Evolutionary conservation across 2,329 filamentous ascomycete genomes (phyloP).

Genomic region (Talaromyces piceae): DNA sequence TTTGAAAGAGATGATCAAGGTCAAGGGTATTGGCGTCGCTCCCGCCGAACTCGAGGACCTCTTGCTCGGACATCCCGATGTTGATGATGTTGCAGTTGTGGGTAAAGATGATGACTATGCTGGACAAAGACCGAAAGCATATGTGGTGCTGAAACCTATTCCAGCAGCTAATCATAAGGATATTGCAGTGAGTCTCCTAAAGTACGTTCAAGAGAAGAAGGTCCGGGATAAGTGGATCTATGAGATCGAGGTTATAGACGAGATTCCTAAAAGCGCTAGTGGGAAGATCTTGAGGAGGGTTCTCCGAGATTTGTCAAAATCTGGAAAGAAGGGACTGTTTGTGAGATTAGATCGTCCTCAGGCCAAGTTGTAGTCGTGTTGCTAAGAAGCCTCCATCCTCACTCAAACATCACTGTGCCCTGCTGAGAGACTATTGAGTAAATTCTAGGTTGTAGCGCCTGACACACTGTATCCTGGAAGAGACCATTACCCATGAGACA

Average conservation of each 20-base stretch:
- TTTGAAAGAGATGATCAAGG: slow-evolving; percentile 61
- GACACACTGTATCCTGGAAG: too few relatives aligned
- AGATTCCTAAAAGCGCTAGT: slow-evolving; percentile 64
- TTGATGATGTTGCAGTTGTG: slow-evolving; percentile 52
- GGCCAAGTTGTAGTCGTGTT: slow-evolving; percentile 12
- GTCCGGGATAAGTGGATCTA: slow-evolving; percentile 43
- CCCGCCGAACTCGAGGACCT: slow-evolving; percentile 58
- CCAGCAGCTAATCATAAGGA: slow-evolving; percentile 17
- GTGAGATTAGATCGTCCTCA: slow-evolving; percentile 10
- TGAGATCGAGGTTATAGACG: slow-evolving; percentile 32
- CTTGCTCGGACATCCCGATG: slow-evolving; percentile 49
- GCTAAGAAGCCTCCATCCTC: neutral
- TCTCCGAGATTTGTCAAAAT: slow-evolving; percentile 29
- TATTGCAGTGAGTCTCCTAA: slow-evolving; percentile 44
- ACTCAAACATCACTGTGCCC: neutral
- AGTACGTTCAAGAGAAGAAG: slow-evolving; percentile 59
- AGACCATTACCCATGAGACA: too few relatives aligned
- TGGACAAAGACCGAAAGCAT: slow-evolving; percentile 52
- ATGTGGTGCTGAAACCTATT: slow-evolving; percentile 40
- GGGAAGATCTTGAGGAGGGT: slow-evolving; percentile 66
- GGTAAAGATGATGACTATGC: slow-evolving; percentile 24
- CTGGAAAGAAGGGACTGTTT: slow-evolving; percentile 22
- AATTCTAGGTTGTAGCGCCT: too few relatives aligned
- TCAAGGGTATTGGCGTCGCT: slow-evolving; percentile 53
- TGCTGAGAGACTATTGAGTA: too few relatives aligned